Evolutionary conservation across 2,329 filamentous ascomycete genomes (phyloP).

Genomic region (Lasiodiplodia citricola): DNA sequence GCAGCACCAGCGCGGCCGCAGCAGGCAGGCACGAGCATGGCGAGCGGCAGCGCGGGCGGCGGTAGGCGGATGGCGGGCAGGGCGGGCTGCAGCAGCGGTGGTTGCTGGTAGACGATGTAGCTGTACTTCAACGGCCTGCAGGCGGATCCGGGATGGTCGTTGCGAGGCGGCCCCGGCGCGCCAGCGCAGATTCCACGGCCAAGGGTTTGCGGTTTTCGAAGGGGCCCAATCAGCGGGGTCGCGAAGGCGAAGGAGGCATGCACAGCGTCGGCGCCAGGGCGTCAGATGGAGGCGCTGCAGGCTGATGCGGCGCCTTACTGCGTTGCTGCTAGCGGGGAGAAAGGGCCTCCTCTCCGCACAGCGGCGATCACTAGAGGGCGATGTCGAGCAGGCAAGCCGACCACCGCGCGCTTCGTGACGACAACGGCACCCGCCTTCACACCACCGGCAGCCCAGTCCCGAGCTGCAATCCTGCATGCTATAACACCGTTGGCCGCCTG

Average conservation of each 20-base stretch:
- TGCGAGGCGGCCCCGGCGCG: neutral
- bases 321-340: constrained; percentile 18
- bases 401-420: constrained; percentile 4
- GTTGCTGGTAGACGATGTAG: neutral
- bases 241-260: constrained; percentile 7
- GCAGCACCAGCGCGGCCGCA: neutral
- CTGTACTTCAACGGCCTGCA: constrained; percentile 21
- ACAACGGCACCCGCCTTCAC: constrained; percentile 12
- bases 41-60: neutral
- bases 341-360: constrained; percentile 24
- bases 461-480: neutral
- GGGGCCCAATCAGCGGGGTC: constrained; percentile 15
- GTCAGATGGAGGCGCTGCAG: constrained; percentile 23
- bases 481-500: constrained; percentile 5
- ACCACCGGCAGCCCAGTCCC: constrained; percentile 4
- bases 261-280: constrained; percentile 2
- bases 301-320: constrained; percentile 21
- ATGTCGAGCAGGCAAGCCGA: neutral
- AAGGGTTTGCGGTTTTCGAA: constrained; percentile 1
- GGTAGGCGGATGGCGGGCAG: neutral
- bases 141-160: constrained; percentile 11
- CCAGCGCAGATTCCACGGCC: constrained; percentile 17
- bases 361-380: constrained; percentile 14
- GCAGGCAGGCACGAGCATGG: neutral
- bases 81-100: neutral